phyloP scores from a whole-genome alignment of 208 protist species.

The Kentomonas sorsogonicus region DNA sequence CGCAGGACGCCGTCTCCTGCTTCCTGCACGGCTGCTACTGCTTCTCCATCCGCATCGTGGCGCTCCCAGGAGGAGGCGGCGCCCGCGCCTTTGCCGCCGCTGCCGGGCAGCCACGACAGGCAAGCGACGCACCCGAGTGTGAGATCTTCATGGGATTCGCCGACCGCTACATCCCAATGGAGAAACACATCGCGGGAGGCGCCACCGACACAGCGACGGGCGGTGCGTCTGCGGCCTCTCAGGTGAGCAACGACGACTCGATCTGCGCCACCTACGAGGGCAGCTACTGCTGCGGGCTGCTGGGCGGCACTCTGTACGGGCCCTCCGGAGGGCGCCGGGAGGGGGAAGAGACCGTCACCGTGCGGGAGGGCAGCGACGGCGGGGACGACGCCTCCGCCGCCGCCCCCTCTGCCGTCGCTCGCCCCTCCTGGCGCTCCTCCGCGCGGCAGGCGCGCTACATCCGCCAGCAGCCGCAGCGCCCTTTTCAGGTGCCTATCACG shows the following conservation, averaged over 20 bases:
- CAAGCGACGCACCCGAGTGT: too few species aligned
- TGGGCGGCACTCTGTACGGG: not conserved
- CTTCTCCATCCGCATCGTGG: slow-evolving; percentile 24
- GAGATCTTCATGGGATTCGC: slow-evolving; percentile 44
- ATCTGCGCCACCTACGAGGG: not conserved
- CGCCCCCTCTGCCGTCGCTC: too few species aligned
- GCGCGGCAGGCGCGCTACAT: too few species aligned
- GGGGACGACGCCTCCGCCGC: too few species aligned
- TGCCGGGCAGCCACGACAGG: not conserved
- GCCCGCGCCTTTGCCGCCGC: not conserved
- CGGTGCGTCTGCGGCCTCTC: not conserved
- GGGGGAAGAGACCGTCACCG: too few species aligned
- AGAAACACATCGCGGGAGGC: too few species aligned
- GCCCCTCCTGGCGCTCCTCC: too few species aligned
- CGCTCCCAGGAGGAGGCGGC: slow-evolving; percentile 12
- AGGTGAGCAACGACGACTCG: not conserved
- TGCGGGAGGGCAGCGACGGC: too few species aligned
- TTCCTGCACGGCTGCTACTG: slow-evolving; percentile 33
- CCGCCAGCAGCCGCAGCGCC: too few species aligned
- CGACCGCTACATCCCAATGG: slow-evolving; percentile 42
- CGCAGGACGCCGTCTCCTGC: slow-evolving; percentile 13
- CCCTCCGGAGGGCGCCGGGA: not conserved
- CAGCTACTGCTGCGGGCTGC: slow-evolving; percentile 1
- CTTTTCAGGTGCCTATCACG: too few species aligned
- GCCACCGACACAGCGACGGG: too few species aligned